Conservation (phyloP, 805 yeast genomes). For the Candida coquimbonensis region DNA sequence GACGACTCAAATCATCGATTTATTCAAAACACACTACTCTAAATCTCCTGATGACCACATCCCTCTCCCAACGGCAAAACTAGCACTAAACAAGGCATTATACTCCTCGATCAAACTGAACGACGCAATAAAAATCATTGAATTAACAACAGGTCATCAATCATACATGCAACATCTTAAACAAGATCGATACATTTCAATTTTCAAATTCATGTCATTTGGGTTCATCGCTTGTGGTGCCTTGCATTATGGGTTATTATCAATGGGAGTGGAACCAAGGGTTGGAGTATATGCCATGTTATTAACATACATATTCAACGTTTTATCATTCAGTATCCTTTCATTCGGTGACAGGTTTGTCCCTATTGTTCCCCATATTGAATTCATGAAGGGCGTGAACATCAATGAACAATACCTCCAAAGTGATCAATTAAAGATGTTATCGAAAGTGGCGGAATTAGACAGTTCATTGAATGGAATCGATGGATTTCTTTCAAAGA, state of each 20-base stretch:
- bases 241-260: conserved; percentile 39
- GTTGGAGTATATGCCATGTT: conserved; percentile 39
- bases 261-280: conserved; percentile 15
- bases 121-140: conserved; percentile 50
- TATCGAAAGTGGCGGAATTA: conserved; percentile 56
- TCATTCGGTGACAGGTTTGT: conserved; percentile 42
- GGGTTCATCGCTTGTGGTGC: conserved; percentile 32
- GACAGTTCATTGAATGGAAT: conserved; percentile 30
- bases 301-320: conserved; percentile 40
- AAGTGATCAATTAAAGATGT: conserved; percentile 63
- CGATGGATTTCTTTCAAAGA: conserved; percentile 15
- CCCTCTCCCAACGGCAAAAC: conserved; percentile 39
- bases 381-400: conserved; percentile 61
- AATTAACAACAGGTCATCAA: conserved; percentile 51
- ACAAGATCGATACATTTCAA: conserved; percentile 25
- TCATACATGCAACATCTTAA: conserved; percentile 37
- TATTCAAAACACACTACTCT: conserved; percentile 5
- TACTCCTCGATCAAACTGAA: conserved; percentile 51
- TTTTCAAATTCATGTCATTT: conserved; percentile 28
- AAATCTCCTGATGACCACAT: conserved; percentile 19
- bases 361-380: conserved; percentile 47
- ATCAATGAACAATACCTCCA: conserved; percentile 58
- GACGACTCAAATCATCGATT: neutral
- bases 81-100: conserved; percentile 57
- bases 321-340: conserved; percentile 40